Evolutionary conservation across 2,329 filamentous ascomycete genomes (phyloP).

Genomic region (Dothistroma pini): DNA sequence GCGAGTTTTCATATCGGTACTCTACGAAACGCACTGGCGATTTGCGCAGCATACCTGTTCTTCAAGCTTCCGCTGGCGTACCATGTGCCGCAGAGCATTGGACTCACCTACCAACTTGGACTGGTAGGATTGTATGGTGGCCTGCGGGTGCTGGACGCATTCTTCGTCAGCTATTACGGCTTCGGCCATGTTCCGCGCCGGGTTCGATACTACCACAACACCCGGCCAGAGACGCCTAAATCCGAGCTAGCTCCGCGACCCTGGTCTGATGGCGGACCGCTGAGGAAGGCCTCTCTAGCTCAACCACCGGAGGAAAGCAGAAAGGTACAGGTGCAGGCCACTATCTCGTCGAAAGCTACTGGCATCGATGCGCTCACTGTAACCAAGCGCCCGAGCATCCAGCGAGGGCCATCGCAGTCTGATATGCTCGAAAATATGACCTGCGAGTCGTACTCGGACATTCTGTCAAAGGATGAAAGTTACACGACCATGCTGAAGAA

Average conservation of each 20-base stretch:
- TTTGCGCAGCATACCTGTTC: slow-evolving; percentile 39
- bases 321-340: slow-evolving; percentile 2
- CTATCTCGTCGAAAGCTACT: slow-evolving; percentile 7
- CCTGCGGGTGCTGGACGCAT: slow-evolving; percentile 42
- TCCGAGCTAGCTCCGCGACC: slow-evolving; percentile 16
- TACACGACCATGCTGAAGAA: slow-evolving; percentile 21
- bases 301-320: slow-evolving; percentile 1
- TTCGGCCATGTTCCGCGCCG: slow-evolving; percentile 41
- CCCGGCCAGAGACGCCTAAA: slow-evolving; percentile 31
- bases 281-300: slow-evolving; percentile 12
- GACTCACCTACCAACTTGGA: slow-evolving; percentile 45
- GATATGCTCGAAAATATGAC: slow-evolving; percentile 28
- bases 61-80: slow-evolving; percentile 42
- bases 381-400: slow-evolving; percentile 12
- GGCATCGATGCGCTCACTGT: slow-evolving; percentile 9
- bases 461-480: slow-evolving; percentile 19
- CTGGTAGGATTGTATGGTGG: slow-evolving; percentile 44
- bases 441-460: slow-evolving; percentile 22
- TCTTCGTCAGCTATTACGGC: slow-evolving; percentile 43
- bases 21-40: slow-evolving; percentile 39
- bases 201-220: slow-evolving; percentile 41
- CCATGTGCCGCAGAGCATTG: slow-evolving; percentile 44
- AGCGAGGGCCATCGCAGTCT: slow-evolving; percentile 19
- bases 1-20: slow-evolving; percentile 30
- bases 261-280: slow-evolving; percentile 20